Evolutionary conservation across 2,329 filamentous ascomycete genomes (phyloP).

Genomic region (Ophiocordyceps camponoti-rufipedis): DNA sequence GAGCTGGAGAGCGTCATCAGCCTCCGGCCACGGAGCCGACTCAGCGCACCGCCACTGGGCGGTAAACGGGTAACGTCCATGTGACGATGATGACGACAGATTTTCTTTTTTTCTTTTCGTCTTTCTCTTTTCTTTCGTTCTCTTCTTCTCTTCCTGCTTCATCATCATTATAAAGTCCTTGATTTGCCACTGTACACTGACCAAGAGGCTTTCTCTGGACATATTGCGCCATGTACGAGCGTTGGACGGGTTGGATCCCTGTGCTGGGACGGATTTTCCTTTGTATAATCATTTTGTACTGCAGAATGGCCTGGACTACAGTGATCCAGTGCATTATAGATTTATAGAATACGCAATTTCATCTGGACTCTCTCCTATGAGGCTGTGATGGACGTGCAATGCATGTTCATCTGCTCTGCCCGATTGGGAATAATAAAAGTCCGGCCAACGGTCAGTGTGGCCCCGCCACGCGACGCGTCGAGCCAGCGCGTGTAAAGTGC

Average conservation of each 20-base stretch:
- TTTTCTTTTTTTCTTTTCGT: not conserved
- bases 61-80: slow-evolving; percentile 22
- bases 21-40: slow-evolving; percentile 22
- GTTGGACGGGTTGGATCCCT: not conserved
- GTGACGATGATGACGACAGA: slow-evolving; percentile 9
- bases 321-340: no score
- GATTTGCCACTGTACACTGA: not conserved
- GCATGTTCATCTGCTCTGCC: no score
- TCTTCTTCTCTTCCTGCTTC: not conserved
- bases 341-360: no score
- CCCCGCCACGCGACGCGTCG: slow-evolving; percentile 13
- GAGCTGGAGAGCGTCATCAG: slow-evolving; percentile 84
- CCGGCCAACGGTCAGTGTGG: not conserved
- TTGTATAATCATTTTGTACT: not conserved
- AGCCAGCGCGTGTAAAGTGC: slow-evolving; percentile 16
- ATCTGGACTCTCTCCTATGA: no score
- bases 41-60: slow-evolving; percentile 14
- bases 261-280: not conserved
- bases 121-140: not conserved
- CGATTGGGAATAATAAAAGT: not conserved
- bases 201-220: not conserved
- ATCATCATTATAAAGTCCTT: not conserved
- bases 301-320: no score
- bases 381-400: no score
- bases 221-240: not conserved